Conservation (phyloP, 2,329 filamentous ascomycete species). For the Apiospora pterosperma region DNA sequence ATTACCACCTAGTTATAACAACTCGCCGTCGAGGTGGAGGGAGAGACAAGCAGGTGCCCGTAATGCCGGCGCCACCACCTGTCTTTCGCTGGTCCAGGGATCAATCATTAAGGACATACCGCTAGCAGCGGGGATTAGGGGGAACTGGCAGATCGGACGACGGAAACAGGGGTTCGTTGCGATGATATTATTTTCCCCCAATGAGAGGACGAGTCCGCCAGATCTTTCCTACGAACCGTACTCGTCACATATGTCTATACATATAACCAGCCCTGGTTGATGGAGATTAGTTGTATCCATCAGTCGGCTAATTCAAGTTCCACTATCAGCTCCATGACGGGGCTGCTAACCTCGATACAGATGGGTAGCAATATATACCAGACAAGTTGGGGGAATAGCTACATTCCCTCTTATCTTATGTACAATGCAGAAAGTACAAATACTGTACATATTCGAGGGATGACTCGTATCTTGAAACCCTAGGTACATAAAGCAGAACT, state of each 20-base stretch:
- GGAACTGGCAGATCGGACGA: not conserved
- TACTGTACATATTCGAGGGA: not conserved
- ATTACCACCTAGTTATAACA: not conserved
- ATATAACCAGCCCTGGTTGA: not conserved
- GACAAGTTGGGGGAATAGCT: too few relatives aligned
- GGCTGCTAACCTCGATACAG: not conserved
- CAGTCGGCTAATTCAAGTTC: not conserved
- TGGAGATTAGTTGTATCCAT: not conserved
- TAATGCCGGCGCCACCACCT: not conserved
- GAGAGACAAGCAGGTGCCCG: not conserved
- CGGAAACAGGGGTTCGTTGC: not conserved
- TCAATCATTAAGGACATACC: too few relatives aligned
- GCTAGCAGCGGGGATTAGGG: not conserved
- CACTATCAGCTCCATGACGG: not conserved
- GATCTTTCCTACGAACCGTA: too few relatives aligned
- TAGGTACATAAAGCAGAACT: not conserved
- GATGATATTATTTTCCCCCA: not conserved
- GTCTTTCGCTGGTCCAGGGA: not conserved
- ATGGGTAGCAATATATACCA: too few relatives aligned
- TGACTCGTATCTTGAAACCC: not conserved
- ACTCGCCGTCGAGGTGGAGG: not conserved
- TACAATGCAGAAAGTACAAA: not conserved
- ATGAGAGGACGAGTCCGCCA: not conserved
- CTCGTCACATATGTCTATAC: not conserved
- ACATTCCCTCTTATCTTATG: not conserved